Evolutionary conservation across 2,329 filamentous ascomycete species (phyloP).

Genomic region (Thelonectria discophora): DNA sequence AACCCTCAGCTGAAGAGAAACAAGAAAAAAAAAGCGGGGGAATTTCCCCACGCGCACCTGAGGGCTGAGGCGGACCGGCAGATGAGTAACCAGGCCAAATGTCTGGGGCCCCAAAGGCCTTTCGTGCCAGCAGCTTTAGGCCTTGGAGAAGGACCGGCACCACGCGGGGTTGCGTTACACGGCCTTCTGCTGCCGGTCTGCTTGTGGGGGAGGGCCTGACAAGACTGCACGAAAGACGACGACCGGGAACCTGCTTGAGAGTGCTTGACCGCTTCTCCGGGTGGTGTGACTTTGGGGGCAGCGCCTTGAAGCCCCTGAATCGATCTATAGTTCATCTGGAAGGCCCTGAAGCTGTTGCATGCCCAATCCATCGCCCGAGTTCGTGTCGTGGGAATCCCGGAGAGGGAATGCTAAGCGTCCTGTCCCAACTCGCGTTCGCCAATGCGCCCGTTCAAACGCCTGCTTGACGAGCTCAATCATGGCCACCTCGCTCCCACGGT

Average conservation of each 20-base stretch:
- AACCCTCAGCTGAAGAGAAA: conserved; percentile 45
- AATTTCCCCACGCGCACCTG: conserved; percentile 12
- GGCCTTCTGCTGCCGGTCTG: conserved; percentile 1
- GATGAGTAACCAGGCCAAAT: conserved; percentile 11
- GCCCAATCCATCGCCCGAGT: conserved; percentile 1
- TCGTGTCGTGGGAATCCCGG: conserved; percentile 15
- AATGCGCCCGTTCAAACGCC: conserved; percentile 40
- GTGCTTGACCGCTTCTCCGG: conserved; percentile 24
- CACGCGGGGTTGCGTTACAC: conserved; percentile 28
- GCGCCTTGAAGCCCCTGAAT: background rate
- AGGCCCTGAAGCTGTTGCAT: conserved; percentile 16
- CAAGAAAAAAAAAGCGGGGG: conserved; percentile 19
- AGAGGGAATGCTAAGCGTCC: conserved; percentile 45
- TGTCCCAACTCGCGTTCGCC: conserved; percentile 42
- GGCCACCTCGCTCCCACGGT: conserved; percentile 39
- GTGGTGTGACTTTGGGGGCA: conserved; percentile 38
- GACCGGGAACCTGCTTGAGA: conserved; percentile 9
- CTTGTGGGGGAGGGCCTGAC: conserved; percentile 26
- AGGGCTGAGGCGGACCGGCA: conserved; percentile 25
- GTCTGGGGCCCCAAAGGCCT: conserved; percentile 31
- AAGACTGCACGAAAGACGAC: background rate
- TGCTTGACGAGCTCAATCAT: conserved; percentile 43
- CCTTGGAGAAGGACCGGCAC: conserved; percentile 6
- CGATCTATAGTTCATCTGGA: conserved; percentile 28
- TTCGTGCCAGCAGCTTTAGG: background rate